Conservation (phyloP, 2,329 filamentous ascomycete species). For the Fusarium verticillioides region DNA sequence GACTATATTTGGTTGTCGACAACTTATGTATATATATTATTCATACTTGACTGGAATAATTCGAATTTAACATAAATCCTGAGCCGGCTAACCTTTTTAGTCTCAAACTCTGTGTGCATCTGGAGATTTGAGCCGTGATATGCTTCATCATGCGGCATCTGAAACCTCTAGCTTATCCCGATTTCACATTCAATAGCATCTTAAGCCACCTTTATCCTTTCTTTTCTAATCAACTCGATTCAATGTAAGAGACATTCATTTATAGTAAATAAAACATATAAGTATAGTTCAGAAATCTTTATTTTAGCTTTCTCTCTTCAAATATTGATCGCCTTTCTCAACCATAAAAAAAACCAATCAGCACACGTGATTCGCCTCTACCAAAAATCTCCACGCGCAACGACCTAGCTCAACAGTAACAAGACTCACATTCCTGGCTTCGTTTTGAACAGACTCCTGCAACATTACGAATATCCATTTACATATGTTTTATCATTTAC, state of each 20-base stretch:
- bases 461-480: neutral
- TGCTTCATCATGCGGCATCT: neutral
- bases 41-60: neutral
- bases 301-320: neutral
- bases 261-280: neutral
- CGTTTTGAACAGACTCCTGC: neutral
- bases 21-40: neutral
- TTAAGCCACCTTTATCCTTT: neutral
- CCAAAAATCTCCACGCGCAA: conserved; percentile 37
- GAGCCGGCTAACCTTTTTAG: too few species aligned
- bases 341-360: neutral
- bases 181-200: neutral
- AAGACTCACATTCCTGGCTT: neutral
- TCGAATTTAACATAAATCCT: neutral
- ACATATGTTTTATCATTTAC: neutral
- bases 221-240: neutral
- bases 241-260: neutral
- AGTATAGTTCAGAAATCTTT: neutral
- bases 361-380: conserved; percentile 32
- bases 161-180: neutral
- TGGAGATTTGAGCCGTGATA: neutral
- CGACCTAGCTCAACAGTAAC: conserved; percentile 11
- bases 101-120: neutral
- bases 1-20: neutral
- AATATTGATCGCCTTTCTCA: neutral